Conservation (phyloP, 129 eudicot genomes). For the Pittosporum tobira region DNA sequence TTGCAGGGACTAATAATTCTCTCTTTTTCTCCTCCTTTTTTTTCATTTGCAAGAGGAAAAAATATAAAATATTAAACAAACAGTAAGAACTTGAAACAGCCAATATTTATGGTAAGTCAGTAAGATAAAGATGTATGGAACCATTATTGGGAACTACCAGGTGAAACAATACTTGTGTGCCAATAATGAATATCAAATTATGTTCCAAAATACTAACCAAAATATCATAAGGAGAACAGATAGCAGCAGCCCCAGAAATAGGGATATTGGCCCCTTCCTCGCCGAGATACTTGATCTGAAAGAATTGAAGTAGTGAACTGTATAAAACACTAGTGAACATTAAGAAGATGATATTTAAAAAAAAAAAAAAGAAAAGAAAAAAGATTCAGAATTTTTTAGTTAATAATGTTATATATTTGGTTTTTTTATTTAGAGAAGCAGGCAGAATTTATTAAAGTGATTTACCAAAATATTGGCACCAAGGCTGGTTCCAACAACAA, state of each 20-base stretch:
- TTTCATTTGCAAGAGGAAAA: not conserved
- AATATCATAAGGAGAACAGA: conserved; percentile 97
- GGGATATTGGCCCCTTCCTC: conserved; percentile 75
- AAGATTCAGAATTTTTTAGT: not conserved
- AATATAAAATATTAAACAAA: not conserved
- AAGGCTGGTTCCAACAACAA: conserved; percentile 83
- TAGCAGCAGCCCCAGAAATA: conserved; percentile 88
- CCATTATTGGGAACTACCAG: not conserved
- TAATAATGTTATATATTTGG: not conserved
- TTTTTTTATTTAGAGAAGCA: not conserved
- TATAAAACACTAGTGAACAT: too few species aligned
- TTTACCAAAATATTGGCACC: conserved; percentile 96
- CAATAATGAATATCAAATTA: not conserved
- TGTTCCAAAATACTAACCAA: conserved; percentile 45
- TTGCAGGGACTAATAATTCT: not conserved
- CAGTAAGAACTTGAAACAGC: not conserved
- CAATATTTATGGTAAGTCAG: not conserved
- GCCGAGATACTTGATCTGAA: conserved; percentile 87
- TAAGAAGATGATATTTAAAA: too few species aligned
- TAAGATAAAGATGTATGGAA: not conserved
- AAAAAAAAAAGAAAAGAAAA: not conserved
- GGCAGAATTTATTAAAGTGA: not conserved
- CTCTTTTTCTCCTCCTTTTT: not conserved
- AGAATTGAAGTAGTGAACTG: conserved; percentile 9
- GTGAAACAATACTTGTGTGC: not conserved